phyloP scores from a whole-genome alignment of 768 basidiomycete genomes.

The Psilocybe sp. region DNA sequence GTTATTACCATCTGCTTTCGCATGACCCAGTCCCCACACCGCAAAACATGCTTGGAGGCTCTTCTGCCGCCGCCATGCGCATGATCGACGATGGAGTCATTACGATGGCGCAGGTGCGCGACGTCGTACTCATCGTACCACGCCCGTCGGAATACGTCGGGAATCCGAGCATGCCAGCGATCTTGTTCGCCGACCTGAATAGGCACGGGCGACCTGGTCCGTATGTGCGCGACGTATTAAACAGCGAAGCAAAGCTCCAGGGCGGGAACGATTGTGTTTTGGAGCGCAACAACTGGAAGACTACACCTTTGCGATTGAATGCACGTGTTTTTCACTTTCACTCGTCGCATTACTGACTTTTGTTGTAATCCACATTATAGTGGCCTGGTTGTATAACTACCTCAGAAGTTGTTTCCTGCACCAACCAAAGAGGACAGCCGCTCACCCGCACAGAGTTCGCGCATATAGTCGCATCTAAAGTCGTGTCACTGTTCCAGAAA shows the following conservation, averaged over 20 bases:
- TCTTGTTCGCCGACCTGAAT: slow-evolving; percentile 20
- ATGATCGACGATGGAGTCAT: background rate
- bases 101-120: background rate
- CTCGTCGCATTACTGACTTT: background rate
- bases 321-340: slow-evolving; percentile 10
- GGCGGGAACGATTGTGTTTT: slow-evolving; percentile 15
- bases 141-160: background rate
- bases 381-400: slow-evolving; percentile 17
- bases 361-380: slow-evolving; percentile 4
- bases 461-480: background rate
- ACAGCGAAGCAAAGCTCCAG: slow-evolving; percentile 12
- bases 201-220: slow-evolving; percentile 13
- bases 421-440: background rate
- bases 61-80: background rate
- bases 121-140: background rate
- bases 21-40: slow-evolving; percentile 10
- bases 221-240: slow-evolving; percentile 14
- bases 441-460: slow-evolving; percentile 15
- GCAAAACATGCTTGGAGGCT: slow-evolving; percentile 12
- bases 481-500: slow-evolving; percentile 3
- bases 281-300: slow-evolving; percentile 14
- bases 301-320: slow-evolving; percentile 15
- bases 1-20: slow-evolving; percentile 4
- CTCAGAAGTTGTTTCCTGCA: slow-evolving; percentile 2
- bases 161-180: background rate